These are phyloP conservation scores for Russula earlei DNA, from an alignment of 768 basidiomycete species.

Conservation along the genomic window DNA sequence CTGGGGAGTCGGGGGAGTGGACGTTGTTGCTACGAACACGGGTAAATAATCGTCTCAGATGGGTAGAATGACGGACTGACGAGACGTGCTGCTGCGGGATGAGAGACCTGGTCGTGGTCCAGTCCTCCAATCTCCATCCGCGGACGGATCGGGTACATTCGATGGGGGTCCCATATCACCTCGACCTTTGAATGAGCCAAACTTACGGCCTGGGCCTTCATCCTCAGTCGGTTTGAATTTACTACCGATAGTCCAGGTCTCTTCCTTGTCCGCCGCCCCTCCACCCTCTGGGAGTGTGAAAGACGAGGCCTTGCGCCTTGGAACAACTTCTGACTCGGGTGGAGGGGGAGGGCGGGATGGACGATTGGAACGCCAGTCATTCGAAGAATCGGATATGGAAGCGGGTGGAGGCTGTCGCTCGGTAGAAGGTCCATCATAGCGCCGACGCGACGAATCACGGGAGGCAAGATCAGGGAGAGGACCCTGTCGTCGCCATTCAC, in stretches of 20 bases:
- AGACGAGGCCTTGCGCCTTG: slow-evolving; percentile 48
- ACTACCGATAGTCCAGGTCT: slow-evolving; percentile 66
- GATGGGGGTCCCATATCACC: slow-evolving; percentile 47
- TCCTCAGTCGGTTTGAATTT: slow-evolving; percentile 55
- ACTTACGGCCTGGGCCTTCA: slow-evolving; percentile 20
- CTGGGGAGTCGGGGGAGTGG: slow-evolving; percentile 78
- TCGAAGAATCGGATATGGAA: slow-evolving; percentile 48
- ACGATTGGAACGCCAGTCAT: slow-evolving; percentile 65
- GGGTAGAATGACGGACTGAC: slow-evolving; percentile 34
- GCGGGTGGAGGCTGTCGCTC: slow-evolving; percentile 35
- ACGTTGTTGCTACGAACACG: slow-evolving; percentile 43
- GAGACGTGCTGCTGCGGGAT: slow-evolving; percentile 46
- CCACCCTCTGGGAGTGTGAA: slow-evolving; percentile 34
- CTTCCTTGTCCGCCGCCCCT: slow-evolving; percentile 65
- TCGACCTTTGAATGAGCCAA: slow-evolving; percentile 31
- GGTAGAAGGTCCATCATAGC: slow-evolving; percentile 46
- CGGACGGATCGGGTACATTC: slow-evolving; percentile 31
- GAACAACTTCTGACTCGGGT: slow-evolving; percentile 36
- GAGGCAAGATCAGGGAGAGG: slow-evolving; percentile 66
- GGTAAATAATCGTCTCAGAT: slow-evolving; percentile 11
- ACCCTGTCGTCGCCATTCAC: slow-evolving; percentile 79
- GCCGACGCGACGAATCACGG: slow-evolving; percentile 56
- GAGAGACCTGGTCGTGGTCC: slow-evolving; percentile 30
- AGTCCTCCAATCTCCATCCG: slow-evolving; percentile 69
- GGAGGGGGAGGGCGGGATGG: slow-evolving; percentile 27